phyloP scores from a whole-genome alignment of 2,329 filamentous ascomycete species.

The Exophiala mesophila region DNA sequence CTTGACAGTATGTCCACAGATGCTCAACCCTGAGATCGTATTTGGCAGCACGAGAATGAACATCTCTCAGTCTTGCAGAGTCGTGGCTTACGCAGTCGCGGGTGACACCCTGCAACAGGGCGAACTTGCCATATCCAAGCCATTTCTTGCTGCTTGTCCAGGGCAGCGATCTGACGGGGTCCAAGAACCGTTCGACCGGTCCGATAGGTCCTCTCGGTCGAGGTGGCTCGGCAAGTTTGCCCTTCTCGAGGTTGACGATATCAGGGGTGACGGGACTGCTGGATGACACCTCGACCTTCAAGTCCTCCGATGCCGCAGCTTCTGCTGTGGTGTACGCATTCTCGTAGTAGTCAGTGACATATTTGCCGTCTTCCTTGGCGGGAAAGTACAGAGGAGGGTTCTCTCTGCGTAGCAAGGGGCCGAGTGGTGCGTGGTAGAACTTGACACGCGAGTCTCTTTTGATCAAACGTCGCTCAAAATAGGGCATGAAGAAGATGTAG shows the following conservation, averaged over 20 bases:
- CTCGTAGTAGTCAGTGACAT: conserved; percentile 24
- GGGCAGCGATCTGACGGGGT: conserved; percentile 8
- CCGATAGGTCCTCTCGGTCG: conserved; percentile 16
- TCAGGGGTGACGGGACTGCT: conserved; percentile 6
- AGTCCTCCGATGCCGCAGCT: background rate
- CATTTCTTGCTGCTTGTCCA: conserved; percentile 8
- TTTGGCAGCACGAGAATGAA: conserved; percentile 38
- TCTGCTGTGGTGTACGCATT: conserved; percentile 12
- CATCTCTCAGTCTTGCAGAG: conserved; percentile 35
- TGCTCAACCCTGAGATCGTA: conserved; percentile 47
- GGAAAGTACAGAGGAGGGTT: conserved; percentile 39
- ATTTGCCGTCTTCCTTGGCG: conserved; percentile 31
- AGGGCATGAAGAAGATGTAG: conserved; percentile 36
- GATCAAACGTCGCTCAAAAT: conserved; percentile 33
- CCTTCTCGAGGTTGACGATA: conserved; percentile 9
- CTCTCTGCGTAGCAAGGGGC: conserved; percentile 38
- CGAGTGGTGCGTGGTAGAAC: conserved; percentile 34
- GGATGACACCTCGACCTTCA: background rate
- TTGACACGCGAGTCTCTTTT: conserved; percentile 32
- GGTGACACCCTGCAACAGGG: conserved; percentile 32
- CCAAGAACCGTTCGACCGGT: conserved; percentile 10
- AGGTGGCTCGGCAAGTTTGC: conserved; percentile 11
- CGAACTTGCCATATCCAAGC: conserved; percentile 10
- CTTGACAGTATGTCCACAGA: conserved; percentile 44
- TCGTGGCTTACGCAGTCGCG: conserved; percentile 40